Conservation (phyloP, 768 basidiomycete species). For the Lactarius vividus region DNA sequence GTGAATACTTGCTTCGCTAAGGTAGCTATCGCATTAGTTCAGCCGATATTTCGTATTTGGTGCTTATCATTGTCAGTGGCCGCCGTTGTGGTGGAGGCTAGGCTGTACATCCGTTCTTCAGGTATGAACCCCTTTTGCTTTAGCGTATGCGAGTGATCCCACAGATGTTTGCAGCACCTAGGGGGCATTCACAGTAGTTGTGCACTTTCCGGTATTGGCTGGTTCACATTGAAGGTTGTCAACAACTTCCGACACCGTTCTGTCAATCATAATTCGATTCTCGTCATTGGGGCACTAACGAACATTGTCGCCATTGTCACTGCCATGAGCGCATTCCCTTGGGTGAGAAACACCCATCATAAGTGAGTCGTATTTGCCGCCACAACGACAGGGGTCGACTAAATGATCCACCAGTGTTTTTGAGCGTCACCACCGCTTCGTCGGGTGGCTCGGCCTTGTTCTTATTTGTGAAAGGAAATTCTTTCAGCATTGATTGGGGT, state of each 20-base stretch:
- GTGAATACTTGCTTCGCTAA: slow-evolving; percentile 76
- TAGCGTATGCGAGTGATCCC: background rate
- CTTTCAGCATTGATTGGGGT: background rate
- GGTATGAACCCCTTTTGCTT: slow-evolving; percentile 35
- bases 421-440: slow-evolving; percentile 44
- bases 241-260: slow-evolving; percentile 39
- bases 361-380: slow-evolving; percentile 34
- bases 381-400: slow-evolving; percentile 9
- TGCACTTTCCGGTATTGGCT: slow-evolving; percentile 38
- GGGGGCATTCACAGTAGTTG: slow-evolving; percentile 48
- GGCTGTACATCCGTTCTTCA: slow-evolving; percentile 72
- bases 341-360: slow-evolving; percentile 44
- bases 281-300: slow-evolving; percentile 41
- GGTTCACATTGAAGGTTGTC: slow-evolving; percentile 39
- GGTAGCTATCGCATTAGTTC: slow-evolving; percentile 36
- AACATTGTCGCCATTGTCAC: slow-evolving; percentile 39
- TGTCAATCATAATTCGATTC: slow-evolving; percentile 37
- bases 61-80: slow-evolving; percentile 47
- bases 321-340: slow-evolving; percentile 42
- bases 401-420: slow-evolving; percentile 36
- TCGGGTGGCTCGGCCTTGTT: slow-evolving; percentile 41
- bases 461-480: slow-evolving; percentile 22
- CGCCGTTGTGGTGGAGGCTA: slow-evolving; percentile 68
- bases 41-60: slow-evolving; percentile 1
- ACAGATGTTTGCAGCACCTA: slow-evolving; percentile 36